A percentile compares a stretch with the other conserved stretches of the same genome.
Evolutionary conservation across 1,139 yeast species (phyloP).

Genomic region (Geotrichum aggregatum): DNA sequence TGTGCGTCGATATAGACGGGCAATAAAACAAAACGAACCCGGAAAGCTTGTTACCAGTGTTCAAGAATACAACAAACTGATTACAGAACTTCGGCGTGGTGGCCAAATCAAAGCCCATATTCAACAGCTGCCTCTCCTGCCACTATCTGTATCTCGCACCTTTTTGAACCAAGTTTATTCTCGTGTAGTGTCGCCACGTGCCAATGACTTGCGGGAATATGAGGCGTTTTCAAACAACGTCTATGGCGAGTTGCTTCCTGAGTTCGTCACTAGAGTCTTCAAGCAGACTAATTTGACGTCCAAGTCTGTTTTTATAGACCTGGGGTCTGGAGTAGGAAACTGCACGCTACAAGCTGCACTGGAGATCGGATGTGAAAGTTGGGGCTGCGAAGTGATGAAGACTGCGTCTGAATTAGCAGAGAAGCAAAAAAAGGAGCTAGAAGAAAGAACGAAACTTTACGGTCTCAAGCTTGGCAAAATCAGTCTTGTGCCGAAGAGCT

Average conservation of each 20-base stretch:
- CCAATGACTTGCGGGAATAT: conserved; percentile 60
- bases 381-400: conserved; percentile 87
- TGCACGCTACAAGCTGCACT: conserved; percentile 86
- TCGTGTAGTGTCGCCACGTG: conserved; percentile 73
- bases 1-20: conserved; percentile 44
- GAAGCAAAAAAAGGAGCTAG: conserved; percentile 55
- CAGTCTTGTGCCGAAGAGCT: conserved; percentile 59
- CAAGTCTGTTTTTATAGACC: conserved; percentile 62
- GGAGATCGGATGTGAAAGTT: conserved; percentile 77
- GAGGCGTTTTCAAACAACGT: conserved; percentile 87
- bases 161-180: conserved; percentile 67
- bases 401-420: conserved; percentile 70
- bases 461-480: conserved; percentile 60
- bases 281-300: conserved; percentile 56
- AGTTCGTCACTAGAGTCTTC: conserved; percentile 65
- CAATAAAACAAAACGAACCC: conserved; percentile 42
- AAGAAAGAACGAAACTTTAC: conserved; percentile 53
- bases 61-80: conserved; percentile 42
- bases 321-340: conserved; percentile 94
- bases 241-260: conserved; percentile 85
- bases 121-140: conserved; percentile 42
- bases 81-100: conserved; percentile 38
- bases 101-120: conserved; percentile 40
- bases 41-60: conserved; percentile 39
- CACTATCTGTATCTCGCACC: conserved; percentile 61